A percentile compares a stretch with the other conserved stretches of the same genome.
These are phyloP conservation scores for Ceratobasidium sp. DNA, from an alignment of 1,284 basidiomycete genomes.

Conservation along the genomic window DNA sequence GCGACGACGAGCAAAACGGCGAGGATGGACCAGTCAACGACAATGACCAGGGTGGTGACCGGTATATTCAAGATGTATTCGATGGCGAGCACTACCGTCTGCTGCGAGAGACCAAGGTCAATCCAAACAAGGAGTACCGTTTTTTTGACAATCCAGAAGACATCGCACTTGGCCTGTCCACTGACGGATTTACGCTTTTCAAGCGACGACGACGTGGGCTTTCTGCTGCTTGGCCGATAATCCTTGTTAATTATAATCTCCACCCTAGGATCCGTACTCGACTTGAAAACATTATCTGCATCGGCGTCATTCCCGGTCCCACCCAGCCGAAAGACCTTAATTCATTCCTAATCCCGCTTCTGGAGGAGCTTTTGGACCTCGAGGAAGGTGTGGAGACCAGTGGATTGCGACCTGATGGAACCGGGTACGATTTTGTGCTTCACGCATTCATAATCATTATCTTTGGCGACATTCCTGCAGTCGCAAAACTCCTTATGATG, in stretches of 20 bases:
- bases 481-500: constrained; percentile 46
- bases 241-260: constrained; percentile 40
- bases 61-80: constrained; percentile 44
- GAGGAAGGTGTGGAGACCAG: constrained; percentile 24
- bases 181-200: constrained; percentile 54
- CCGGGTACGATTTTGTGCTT: constrained; percentile 38
- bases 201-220: constrained; percentile 45
- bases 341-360: constrained; percentile 38
- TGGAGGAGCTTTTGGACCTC: constrained; percentile 28
- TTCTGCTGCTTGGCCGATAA: constrained; percentile 46
- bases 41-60: too few species aligned
- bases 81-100: constrained; percentile 23
- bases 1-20: too few species aligned
- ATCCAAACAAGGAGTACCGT: constrained; percentile 42
- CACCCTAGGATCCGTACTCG: constrained; percentile 32
- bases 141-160: constrained; percentile 47
- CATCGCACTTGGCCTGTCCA: too few species aligned
- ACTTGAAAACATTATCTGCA: constrained; percentile 29
- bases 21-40: too few species aligned
- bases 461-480: constrained; percentile 48
- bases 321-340: constrained; percentile 36
- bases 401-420: not conserved
- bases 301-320: constrained; percentile 40
- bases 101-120: constrained; percentile 40
- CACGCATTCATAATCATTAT: constrained; percentile 37